Evolutionary conservation across 352 stramenopile genomes (phyloP).

Genomic region (Phytophthora multivora): DNA sequence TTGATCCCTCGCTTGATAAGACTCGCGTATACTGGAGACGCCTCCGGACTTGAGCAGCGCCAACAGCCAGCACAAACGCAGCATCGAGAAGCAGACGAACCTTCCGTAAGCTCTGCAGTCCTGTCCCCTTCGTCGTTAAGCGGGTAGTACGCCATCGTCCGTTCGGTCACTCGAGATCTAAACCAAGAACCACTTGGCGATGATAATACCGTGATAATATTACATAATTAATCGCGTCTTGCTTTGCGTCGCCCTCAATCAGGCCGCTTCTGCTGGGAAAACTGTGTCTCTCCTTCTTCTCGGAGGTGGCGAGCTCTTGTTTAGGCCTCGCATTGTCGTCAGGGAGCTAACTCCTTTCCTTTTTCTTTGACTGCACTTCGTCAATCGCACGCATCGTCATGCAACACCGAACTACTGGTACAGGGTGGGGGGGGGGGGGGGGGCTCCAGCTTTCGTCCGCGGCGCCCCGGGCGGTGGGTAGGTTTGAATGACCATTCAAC

Average conservation of each 20-base stretch:
- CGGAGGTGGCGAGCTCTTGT: conserved; percentile 27
- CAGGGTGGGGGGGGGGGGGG: too few species aligned
- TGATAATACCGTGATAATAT: conserved; percentile 48
- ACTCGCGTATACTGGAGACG: conserved; percentile 68
- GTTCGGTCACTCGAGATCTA: conserved; percentile 5
- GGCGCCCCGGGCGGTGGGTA: conserved; percentile 17
- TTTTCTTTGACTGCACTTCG: conserved; percentile 43
- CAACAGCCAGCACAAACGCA: conserved; percentile 33
- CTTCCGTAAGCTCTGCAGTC: conserved; percentile 43
- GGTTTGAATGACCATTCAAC: conserved; percentile 11
- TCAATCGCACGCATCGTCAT: conserved; percentile 44
- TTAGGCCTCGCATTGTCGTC: conserved; percentile 10
- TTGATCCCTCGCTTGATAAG: conserved; percentile 81
- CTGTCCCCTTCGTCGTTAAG: conserved; percentile 23
- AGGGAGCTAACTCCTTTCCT: conserved; percentile 5
- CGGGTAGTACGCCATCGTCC: conserved; percentile 38
- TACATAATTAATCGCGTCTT: conserved; percentile 52
- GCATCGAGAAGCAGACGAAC: conserved; percentile 17
- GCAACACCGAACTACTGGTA: conserved; percentile 48
- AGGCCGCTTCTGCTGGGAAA: conserved; percentile 32
- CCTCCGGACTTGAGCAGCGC: conserved; percentile 63
- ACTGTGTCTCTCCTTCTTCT: conserved; percentile 39
- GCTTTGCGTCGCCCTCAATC: conserved; percentile 16
- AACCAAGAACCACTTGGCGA: conserved; percentile 16
- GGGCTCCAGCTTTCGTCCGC: conserved; percentile 37